Conservation (phyloP, 805 yeast genomes). For the Geotrichum ghanense region DNA sequence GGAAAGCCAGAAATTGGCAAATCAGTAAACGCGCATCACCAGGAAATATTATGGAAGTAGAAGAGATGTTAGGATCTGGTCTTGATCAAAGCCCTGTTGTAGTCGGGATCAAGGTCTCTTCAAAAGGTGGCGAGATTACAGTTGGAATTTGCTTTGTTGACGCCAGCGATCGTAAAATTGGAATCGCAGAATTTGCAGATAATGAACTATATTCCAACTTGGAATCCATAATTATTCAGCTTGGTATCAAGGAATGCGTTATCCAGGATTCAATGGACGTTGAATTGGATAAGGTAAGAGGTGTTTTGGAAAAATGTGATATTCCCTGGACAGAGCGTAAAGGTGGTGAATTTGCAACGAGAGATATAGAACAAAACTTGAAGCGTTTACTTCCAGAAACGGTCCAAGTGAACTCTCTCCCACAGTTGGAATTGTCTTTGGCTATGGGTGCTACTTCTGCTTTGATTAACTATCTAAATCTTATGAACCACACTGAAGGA, state of each 20-base stretch:
- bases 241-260: slow-evolving; percentile 79
- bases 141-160: slow-evolving; percentile 79
- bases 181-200: slow-evolving; percentile 71
- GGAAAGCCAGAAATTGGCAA: slow-evolving; percentile 36
- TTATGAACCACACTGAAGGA: slow-evolving; percentile 45
- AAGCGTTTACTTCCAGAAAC: slow-evolving; percentile 44
- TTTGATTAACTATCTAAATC: slow-evolving; percentile 52
- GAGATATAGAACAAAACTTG: slow-evolving; percentile 70
- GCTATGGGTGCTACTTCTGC: slow-evolving; percentile 61
- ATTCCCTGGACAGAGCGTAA: slow-evolving; percentile 55
- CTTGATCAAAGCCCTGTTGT: slow-evolving; percentile 42
- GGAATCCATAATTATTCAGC: slow-evolving; percentile 76
- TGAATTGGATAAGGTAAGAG: slow-evolving; percentile 53
- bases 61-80: slow-evolving; percentile 46
- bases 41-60: slow-evolving; percentile 74
- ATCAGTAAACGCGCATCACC: slow-evolving; percentile 62
- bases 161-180: slow-evolving; percentile 51
- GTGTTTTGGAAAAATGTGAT: slow-evolving; percentile 68
- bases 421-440: slow-evolving; percentile 31
- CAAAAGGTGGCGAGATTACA: slow-evolving; percentile 32
- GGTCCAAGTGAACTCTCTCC: slow-evolving; percentile 13
- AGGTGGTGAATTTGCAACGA: slow-evolving; percentile 44
- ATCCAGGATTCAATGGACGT: slow-evolving; percentile 39
- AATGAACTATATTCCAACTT: slow-evolving; percentile 79
- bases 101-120: slow-evolving; percentile 37